Conservation (phyloP, 225 moss, liverwort and hornwort genomes). For the Sphagnum contortum region DNA sequence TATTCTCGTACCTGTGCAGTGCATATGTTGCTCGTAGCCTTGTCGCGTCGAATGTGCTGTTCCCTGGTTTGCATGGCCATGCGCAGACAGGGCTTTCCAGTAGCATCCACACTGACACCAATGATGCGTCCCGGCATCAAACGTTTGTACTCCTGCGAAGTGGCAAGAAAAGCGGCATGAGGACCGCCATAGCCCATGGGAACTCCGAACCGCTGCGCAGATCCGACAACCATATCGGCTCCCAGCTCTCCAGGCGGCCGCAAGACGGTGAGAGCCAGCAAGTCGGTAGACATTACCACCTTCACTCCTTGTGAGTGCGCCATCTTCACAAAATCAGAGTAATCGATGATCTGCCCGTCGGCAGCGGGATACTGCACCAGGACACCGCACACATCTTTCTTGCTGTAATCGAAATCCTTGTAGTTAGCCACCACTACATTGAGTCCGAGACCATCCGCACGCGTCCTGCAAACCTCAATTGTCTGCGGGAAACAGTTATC, state of each 20-base stretch:
- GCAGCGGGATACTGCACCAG: conserved; percentile 94
- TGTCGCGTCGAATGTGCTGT: conserved; percentile 95
- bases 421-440: conserved; percentile 52
- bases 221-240: conserved; percentile 95
- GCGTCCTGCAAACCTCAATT: conserved; percentile 79
- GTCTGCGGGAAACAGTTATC: conserved; percentile 94
- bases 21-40: conserved; percentile 98
- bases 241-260: conserved; percentile 91
- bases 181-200: conserved; percentile 97
- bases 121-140: conserved; percentile 96
- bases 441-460: conserved; percentile 81
- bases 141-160: conserved; percentile 97
- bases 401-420: conserved; percentile 69
- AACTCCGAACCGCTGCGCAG: conserved; percentile 95
- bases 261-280: conserved; percentile 68
- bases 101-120: conserved; percentile 70
- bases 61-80: conserved; percentile 99
- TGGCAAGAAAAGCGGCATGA: conserved; percentile 93
- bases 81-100: conserved; percentile 84
- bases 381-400: conserved; percentile 86
- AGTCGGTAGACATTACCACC: conserved; percentile 96
- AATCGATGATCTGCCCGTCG: conserved; percentile 69
- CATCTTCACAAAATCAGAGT: conserved; percentile 72
- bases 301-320: conserved; percentile 88
- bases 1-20: conserved; percentile 64